Base-by-base conservation (phyloP, 1,284 basidiomycete genomes). In the Paramarasmius palmivorus region DNA sequence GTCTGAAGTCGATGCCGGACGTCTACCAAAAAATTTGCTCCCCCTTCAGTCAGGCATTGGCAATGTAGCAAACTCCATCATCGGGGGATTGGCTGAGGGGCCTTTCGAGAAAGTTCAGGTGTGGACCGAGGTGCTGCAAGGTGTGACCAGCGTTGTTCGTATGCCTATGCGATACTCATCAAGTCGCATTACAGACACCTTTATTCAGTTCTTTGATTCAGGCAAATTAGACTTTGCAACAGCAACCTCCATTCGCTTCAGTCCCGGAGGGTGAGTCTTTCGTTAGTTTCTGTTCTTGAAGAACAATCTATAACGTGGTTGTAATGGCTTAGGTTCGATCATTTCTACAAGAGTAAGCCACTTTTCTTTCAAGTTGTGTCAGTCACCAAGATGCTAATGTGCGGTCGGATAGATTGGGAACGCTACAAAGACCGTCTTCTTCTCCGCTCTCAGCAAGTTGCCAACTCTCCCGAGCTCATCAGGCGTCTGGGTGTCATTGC, bases 391-490 rank as follows among this genome's bases (percentile, higher is more conserved):
- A n/a, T 19, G 44, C 4, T 49, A n/a, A n/a, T n/a, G n/a, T n/a
- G n/a, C n/a, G n/a, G n/a, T n/a, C 49, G 14, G 10, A n/a, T 49
- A 76, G 69, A 79, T 56, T 80, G 78, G 77, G 61, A 61, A 0
- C 60, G 68, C n/a, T 81, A 81, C 66, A 74, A 77, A 57, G 71
- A 79, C 59, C 66, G 74, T 8, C 71, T 81, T 0, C 68, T 80
- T 5, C 72, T 81, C 3, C 76, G 78, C n/a, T 78, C 78, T 3
- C 79, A 81, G 57, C 78, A 80, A 61, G 76, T 79, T 3, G 78
- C 78, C 50, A 81, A 80, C 62, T 73, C 77, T 1, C 77, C 78
- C 2, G 79, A 81, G 58, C 69, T 81, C 50, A 79, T 81, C 53
- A 67, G 78, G 15, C 68, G 78, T 0, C 66, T 81, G 12, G 78